Conservation (phyloP, 2,329 filamentous ascomycete species). For the Aspergillus cejpii region DNA sequence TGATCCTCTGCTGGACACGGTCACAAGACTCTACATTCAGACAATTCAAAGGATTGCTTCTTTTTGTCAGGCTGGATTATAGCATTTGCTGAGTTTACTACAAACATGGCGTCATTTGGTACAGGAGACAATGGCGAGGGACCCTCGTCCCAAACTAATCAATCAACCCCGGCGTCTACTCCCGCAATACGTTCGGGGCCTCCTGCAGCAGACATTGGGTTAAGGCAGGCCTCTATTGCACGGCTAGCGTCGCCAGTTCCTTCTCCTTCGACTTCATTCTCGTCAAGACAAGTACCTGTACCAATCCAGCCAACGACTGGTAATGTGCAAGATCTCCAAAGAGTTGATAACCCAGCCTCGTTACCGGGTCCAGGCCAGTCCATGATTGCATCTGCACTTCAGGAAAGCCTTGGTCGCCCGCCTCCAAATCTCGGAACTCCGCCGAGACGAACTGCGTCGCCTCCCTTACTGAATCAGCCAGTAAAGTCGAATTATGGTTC, state of each 20-base stretch:
- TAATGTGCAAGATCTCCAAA: constrained; percentile 57
- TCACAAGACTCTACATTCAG: no score
- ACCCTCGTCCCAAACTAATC: constrained; percentile 29
- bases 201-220: constrained; percentile 38
- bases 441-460: constrained; percentile 52
- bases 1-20: no score
- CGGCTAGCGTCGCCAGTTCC: constrained; percentile 52
- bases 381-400: constrained; percentile 79
- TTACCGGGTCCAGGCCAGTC: constrained; percentile 74
- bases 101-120: constrained; percentile 15
- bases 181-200: constrained; percentile 32
- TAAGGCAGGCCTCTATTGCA: constrained; percentile 49
- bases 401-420: constrained; percentile 59
- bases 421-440: constrained; percentile 41
- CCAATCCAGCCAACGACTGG: constrained; percentile 39
- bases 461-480: constrained; percentile 46
- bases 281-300: constrained; percentile 40
- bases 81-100: background rate
- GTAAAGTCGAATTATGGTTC: constrained; percentile 76
- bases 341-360: constrained; percentile 52
- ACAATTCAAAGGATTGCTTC: no score
- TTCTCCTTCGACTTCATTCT: constrained; percentile 33
- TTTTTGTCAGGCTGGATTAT: background rate
- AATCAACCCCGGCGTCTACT: constrained; percentile 29
- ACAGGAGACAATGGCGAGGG: constrained; percentile 37